Base-by-base conservation (phyloP, 352 stramenopile species). In the Globisporangium iwayamae region DNA sequence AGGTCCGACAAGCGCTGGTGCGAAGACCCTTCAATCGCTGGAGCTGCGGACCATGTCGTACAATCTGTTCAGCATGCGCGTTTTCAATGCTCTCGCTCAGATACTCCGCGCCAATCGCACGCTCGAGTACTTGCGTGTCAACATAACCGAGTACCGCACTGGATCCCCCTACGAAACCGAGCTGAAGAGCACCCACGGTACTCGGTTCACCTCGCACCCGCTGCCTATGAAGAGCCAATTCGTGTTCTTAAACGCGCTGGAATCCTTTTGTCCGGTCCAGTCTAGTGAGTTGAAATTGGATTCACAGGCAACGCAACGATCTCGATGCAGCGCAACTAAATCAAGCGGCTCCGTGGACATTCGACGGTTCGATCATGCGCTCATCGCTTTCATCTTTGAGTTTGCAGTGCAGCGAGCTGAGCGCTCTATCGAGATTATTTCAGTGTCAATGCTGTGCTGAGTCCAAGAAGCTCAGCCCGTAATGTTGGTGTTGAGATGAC, bases 1-100 rank as follows among this genome's bases (percentile, higher is more conserved):
- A 25, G 56, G 54, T 8, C 39, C 41, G 13, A 10, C 8, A 2
- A 41, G 39, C 11, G 28, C 39, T 36, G 28, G 4, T 10, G 25
- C 38, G 25, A 62, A 62, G 56, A 25, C 25, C 8, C 56, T 62
- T 38, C 28, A 16, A 6, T 34, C 28, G 11, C 56, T 61, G 6
- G 22, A 14, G 9, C 18, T 61, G 6, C 2, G 2, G 18, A 53
- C 11, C 14, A n/a, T n/a, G 7, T 4, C 16, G 22, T 18, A 36
- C 25, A 2, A 1, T 13, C 7, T 36, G 2, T 61, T 53, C 20
- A 20, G 13, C 43, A 10, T 41, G 14, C 14, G 38, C 16, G 7
- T 52, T 10, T 46, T 60, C 25, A 14, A 13, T 13, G 55, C 14
- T 11, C n/a, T 39, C 39, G 39, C 7, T 1, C 11, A 48, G 3